Base-by-base conservation (phyloP, 2,329 filamentous ascomycete genomes). In the Fusarium coffeatum region DNA sequence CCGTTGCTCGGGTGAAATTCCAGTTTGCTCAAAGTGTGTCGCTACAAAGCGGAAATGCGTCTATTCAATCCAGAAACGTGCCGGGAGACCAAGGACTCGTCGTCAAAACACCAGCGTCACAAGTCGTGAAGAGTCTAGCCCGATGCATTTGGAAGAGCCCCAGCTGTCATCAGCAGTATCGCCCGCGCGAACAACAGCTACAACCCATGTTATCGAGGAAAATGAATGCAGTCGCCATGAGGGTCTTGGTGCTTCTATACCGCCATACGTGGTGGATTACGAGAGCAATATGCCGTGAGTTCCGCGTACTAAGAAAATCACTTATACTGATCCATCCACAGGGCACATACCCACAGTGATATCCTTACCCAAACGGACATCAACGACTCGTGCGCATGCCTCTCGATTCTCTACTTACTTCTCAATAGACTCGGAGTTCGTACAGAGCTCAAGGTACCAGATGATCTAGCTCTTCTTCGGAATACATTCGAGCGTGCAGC, bases 371-470 rank as follows among this genome's bases (percentile, higher is more conserved):
- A 59, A 13, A 57, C 56, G 27, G 56, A 57, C 13, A 59, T 57
- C 28, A 59, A 59, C 51, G 23, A 32, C 8, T 57, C 56, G 10
- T 59, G 56, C 30, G 51, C 41, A 59, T 59, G 56, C 8, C 30
- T 46, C 0, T 55, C 49, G 2, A 55, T 58, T n/a, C 55, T 58
- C 16, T 58, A 58, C 16, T 50, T 58, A 11, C 55, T 58, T 13
- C 48, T 58, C 18, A 58, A 58, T n/a, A 37, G 55, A 12, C 37
- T 58, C 7, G 37, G 37, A 23, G 37, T 58, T 16, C 55, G 48
- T 3, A 27, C 55, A 9, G 48, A 58, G 12, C 48, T 58, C 12
- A 27, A 12, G 11, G 37, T 55, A 11, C 48, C 55, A 5, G 30
- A 55, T 13, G 48, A 58, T 27, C 22, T 58, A 6, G 22, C 37